Evolutionary conservation across 2,329 filamentous ascomycete species (phyloP), one percentile per base, ranked within the genome.

Genomic region (Colletotrichum sp.): DNA sequence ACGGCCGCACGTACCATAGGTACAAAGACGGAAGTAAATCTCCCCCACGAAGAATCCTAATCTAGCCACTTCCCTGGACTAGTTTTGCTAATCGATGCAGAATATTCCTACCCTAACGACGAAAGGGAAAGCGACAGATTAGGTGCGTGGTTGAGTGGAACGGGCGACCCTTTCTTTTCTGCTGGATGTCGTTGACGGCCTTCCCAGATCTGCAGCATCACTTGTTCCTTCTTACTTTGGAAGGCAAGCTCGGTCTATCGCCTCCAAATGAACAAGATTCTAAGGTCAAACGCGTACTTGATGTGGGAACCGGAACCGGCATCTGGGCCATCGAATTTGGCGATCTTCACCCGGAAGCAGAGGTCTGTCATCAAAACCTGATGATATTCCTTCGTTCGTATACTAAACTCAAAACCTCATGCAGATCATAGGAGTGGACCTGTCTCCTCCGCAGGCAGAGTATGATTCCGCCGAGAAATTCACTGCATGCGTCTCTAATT

Each of bases 301-400:
- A 63, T 24, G 60, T 63, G 28, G 60, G 60, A 0, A 63, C 60
- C 36, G 32, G 60, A 63, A 63, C 60, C 9, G 60, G 60, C 2
- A 63, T 39, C 3, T 63, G 60, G 60, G 60, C 60, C 12, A 63
- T 63, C n/a, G 57, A 60, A n/a, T 60, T 60, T 60, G 57, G 57
- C 16, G 57, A 60, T 4, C 3, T 60, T 28, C 57, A 60, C 26
- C 57, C 57, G 10, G 28, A 60, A 60, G 57, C 57, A 60, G 57
- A 32, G 57, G 57, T 60, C n/a, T 18, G 57, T 15, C 2, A 13
- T 9, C 0, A 26, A 9, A 8, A n/a, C 16, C 10, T 21, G 10
- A 30, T 30, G 0, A n/a, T 3, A 26, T 15, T 8, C 0, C 15
- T 21, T 26, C 24, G 0, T 21, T 16, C 52, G 1, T 26, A 0